Percentiles rank a stretch among this genome's conserved stretches.
phyloP scores from a whole-genome alignment of 148 eudicot genomes.

The Limonium bicolor region DNA sequence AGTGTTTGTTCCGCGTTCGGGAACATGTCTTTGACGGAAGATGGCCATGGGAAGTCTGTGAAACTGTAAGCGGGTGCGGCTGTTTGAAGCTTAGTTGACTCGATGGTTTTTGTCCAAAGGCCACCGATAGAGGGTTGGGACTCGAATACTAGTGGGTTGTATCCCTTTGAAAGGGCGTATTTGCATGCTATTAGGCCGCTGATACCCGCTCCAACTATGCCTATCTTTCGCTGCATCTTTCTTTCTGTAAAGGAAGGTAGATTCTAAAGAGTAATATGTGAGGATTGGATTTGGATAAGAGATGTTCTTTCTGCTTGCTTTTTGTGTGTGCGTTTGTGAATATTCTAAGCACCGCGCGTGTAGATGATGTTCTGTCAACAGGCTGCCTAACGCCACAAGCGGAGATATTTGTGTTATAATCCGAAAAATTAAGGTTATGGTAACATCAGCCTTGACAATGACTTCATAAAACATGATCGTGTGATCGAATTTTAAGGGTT shows the following conservation, averaged over 20 bases:
- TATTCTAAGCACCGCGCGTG: too few species aligned
- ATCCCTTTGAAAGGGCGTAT: constrained; percentile 42
- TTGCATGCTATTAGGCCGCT: constrained; percentile 66
- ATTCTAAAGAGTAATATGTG: too few species aligned
- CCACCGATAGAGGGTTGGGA: constrained; percentile 36
- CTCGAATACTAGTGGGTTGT: constrained; percentile 47
- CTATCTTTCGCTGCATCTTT: constrained; percentile 19
- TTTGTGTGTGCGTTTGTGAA: too few species aligned
- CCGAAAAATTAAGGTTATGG: too few species aligned
- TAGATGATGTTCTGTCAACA: too few species aligned
- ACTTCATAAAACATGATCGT: too few species aligned
- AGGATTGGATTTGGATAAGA: too few species aligned
- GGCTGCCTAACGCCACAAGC: too few species aligned
- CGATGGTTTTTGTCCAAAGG: constrained; percentile 45
- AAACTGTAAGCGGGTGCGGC: constrained; percentile 87
- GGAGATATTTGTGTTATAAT: too few species aligned
- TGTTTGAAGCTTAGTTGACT: constrained; percentile 71
- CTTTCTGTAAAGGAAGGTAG: neutral
- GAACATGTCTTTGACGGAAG: constrained; percentile 48
- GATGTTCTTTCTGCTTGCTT: too few species aligned
- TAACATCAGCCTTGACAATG: too few species aligned
- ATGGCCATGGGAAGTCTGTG: constrained; percentile 81
- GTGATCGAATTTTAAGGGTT: too few species aligned
- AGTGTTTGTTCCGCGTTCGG: constrained; percentile 48
- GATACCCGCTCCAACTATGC: constrained; percentile 50